Percentiles rank a stretch among this genome's conserved stretches.
Conservation (phyloP, 176 grass and related monocot genomes). For the Saccharum spontaneum region DNA sequence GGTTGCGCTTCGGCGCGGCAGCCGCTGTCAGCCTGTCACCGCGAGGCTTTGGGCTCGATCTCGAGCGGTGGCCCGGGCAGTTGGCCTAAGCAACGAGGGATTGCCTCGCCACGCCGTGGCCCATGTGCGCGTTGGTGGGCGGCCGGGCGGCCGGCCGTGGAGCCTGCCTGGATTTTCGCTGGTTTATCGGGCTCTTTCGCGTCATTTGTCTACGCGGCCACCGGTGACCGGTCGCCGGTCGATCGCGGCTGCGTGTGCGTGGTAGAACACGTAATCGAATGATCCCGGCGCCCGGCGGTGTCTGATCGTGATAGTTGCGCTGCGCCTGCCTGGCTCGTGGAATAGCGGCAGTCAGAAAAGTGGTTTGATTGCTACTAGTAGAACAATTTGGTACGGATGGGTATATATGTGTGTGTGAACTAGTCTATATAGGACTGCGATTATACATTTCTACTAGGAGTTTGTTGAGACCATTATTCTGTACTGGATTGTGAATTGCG, state of each 20-base stretch:
- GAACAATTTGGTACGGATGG: background rate
- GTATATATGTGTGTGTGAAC: background rate
- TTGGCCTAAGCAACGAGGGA: background rate
- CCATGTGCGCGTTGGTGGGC: constrained; percentile 22
- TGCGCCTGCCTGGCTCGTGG: background rate
- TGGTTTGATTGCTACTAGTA: background rate
- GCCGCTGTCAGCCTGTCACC: background rate
- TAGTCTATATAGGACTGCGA: background rate
- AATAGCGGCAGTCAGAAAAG: constrained; percentile 19
- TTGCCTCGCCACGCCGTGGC: background rate
- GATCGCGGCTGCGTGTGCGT: background rate
- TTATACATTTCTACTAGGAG: background rate
- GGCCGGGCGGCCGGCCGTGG: background rate
- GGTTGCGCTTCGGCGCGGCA: background rate
- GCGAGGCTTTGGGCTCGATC: background rate
- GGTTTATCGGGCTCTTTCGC: background rate
- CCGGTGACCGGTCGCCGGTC: background rate
- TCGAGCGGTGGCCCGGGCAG: background rate
- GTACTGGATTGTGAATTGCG: background rate
- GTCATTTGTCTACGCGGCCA: background rate
- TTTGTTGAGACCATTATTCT: background rate
- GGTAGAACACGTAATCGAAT: background rate
- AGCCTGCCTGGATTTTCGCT: constrained; percentile 8
- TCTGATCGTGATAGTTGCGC: constrained; percentile 9
- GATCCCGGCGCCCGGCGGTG: constrained; percentile 12